Conservation (phyloP, 129 eudicot genomes). For the Glebionis coronaria region DNA sequence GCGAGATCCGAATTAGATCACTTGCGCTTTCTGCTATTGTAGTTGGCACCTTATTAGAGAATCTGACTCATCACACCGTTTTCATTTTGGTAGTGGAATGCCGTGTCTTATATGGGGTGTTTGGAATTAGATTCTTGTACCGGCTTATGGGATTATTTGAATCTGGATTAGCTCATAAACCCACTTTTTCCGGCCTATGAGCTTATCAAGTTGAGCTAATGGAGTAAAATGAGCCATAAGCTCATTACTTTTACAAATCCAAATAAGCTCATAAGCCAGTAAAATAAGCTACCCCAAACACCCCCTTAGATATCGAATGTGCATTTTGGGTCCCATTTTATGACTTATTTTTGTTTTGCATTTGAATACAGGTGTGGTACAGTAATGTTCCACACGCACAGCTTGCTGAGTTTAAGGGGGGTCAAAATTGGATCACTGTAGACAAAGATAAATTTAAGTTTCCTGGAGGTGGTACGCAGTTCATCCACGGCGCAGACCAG, state of each 20-base stretch:
- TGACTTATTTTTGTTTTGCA: not conserved
- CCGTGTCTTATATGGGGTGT: not conserved
- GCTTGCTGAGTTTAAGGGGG: conserved; percentile 93
- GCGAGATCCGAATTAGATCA: not conserved
- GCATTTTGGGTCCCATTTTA: not conserved
- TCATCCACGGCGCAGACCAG: conserved; percentile 91
- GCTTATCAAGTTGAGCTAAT: too few species aligned
- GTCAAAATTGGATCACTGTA: conserved; percentile 85
- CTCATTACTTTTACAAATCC: too few species aligned
- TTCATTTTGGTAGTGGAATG: not conserved
- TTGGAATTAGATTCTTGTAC: too few species aligned
- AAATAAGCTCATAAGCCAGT: too few species aligned
- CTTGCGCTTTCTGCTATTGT: not conserved
- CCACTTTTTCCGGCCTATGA: too few species aligned
- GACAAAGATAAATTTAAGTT: conserved; percentile 91
- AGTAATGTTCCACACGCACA: conserved; percentile 97
- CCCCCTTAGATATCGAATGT: not conserved
- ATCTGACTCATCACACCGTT: not conserved
- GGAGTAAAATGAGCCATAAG: too few species aligned
- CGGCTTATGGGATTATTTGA: too few species aligned
- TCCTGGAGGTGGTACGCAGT: conserved; percentile 99
- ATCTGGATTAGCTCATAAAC: too few species aligned
- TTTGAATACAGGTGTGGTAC: conserved; percentile 72
- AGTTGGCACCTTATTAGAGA: not conserved
- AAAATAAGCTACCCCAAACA: too few species aligned